Conservation (phyloP, 106 monocot species). For the Acorus calamus region DNA sequence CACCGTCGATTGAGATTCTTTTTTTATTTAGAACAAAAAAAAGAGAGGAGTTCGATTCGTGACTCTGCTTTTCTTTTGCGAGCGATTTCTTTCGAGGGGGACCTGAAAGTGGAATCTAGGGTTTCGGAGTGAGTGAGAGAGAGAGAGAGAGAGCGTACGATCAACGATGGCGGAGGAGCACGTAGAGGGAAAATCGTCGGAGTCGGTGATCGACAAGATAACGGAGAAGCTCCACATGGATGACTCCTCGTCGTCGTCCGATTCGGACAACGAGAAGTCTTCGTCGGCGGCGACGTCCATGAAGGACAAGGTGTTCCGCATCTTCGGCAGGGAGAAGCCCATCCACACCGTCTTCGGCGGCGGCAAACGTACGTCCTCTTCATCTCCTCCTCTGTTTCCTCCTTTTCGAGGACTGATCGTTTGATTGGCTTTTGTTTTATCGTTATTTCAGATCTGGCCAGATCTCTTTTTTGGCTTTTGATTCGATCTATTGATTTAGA, state of each 20-base stretch:
- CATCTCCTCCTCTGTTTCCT: background rate
- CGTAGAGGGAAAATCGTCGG: slow-evolving; percentile 13
- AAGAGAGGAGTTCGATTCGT: too few relatives aligned
- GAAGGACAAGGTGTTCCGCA: slow-evolving; percentile 25
- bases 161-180: slow-evolving; percentile 30
- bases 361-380: slow-evolving; percentile 36
- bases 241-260: slow-evolving; percentile 25
- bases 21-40: too few relatives aligned
- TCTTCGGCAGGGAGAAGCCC: slow-evolving; percentile 54
- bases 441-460: too few relatives aligned
- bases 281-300: slow-evolving; percentile 1
- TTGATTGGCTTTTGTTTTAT: too few relatives aligned
- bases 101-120: too few relatives aligned
- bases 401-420: background rate
- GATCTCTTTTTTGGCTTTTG: background rate
- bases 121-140: too few relatives aligned
- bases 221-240: slow-evolving; percentile 27
- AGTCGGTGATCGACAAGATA: slow-evolving; percentile 31
- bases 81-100: too few relatives aligned
- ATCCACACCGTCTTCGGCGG: slow-evolving; percentile 51
- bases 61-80: too few relatives aligned
- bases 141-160: too few relatives aligned
- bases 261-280: slow-evolving; percentile 17
- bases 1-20: too few relatives aligned
- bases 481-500: background rate